A percentile compares a stretch with the other conserved stretches of the same genome.
Evolutionary conservation across 306 rosid genomes (phyloP).

Genomic region (Malus domestica): ASM211411v1 NC_041789.1:23148501-23149000

Average conservation of each 20-base stretch:
- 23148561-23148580: not conserved
- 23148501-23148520: too few relatives aligned
- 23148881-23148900: not conserved
- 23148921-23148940: constrained; percentile 1
- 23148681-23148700: not conserved
- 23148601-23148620: not conserved
- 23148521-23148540: not conserved
- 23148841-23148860: not conserved
- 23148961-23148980: constrained; percentile 5
- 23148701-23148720: not conserved
- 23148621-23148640: too few relatives aligned
- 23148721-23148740: too few relatives aligned
- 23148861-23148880: constrained; percentile 6
- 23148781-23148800: not conserved
- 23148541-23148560: not conserved
- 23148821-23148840: not conserved
- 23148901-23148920: not conserved
- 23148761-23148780: not conserved
- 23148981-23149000: not conserved
- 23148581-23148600: not conserved
- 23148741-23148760: too few relatives aligned
- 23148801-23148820: not conserved
- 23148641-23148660: not conserved
- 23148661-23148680: not conserved
- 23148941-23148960: not conserved